Conservation (phyloP, 2,329 filamentous ascomycete genomes). For the Nannizziopsis arthrosporioides region DNA sequence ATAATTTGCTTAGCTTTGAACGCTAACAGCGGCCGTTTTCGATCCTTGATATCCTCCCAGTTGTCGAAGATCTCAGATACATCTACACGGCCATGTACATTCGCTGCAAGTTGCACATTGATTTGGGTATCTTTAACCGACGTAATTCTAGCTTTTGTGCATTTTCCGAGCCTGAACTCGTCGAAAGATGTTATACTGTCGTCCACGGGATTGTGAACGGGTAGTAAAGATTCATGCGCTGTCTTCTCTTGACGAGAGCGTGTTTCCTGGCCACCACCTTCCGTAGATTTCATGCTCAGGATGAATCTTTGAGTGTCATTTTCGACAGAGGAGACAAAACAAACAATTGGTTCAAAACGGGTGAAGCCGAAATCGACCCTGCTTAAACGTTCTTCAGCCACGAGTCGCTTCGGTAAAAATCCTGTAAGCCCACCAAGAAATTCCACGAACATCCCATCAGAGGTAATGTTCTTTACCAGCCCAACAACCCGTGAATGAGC, state of each 20-base stretch:
- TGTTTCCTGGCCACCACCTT: constrained; percentile 41
- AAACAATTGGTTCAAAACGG: constrained; percentile 62
- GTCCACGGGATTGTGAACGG: constrained; percentile 51
- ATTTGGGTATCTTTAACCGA: constrained; percentile 84
- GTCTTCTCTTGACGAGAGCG: constrained; percentile 29
- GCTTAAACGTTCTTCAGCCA: constrained; percentile 57
- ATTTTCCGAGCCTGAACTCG: constrained; percentile 61
- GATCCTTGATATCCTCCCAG: constrained; percentile 75
- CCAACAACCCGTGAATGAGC: constrained; percentile 59
- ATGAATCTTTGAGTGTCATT: constrained; percentile 57
- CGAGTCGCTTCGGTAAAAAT: constrained; percentile 64
- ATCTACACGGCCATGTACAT: constrained; percentile 84
- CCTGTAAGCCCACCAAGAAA: constrained; percentile 69
- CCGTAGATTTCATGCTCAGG: constrained; percentile 45
- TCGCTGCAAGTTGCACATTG: constrained; percentile 78
- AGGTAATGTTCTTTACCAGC: constrained; percentile 74
- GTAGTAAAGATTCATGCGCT: constrained; percentile 20
- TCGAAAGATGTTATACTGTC: constrained; percentile 50
- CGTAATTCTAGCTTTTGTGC: constrained; percentile 65
- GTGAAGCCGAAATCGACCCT: constrained; percentile 67
- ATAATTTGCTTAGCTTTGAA: constrained; percentile 63
- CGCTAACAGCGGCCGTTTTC: constrained; percentile 64
- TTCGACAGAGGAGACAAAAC: constrained; percentile 62
- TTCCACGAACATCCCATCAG: constrained; percentile 74
- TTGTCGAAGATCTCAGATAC: constrained; percentile 79